Evolutionary conservation across 495 filamentous ascomycete species (phyloP), one percentile per base, ranked within the genome.

Genomic region (Lindgomyces ingoldianus): DNA sequence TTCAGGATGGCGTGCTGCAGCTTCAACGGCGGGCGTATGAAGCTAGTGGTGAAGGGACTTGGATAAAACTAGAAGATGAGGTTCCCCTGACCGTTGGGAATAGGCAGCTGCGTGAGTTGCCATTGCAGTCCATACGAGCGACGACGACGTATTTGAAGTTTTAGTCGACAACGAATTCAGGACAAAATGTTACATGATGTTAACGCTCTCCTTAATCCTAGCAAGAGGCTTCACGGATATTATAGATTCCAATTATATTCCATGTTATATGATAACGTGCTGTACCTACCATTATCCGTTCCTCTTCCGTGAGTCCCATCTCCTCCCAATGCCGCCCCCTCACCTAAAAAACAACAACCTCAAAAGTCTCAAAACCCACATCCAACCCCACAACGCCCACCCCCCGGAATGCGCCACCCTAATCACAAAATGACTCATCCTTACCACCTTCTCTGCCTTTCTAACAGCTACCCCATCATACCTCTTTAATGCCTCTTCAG

Each of bases 321-420:
- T n/a, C n/a, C n/a, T n/a, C n/a, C n/a, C n/a, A n/a, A n/a, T n/a
- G n/a, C n/a, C n/a, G n/a, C n/a, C n/a, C n/a, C n/a, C n/a, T n/a
- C n/a, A n/a, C n/a, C n/a, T n/a, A 57, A 59, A 59, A 36, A 59
- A 59, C 41, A 49, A 30, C 56, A 10, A 47, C 56, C 22, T 27
- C 22, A 59, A 24, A 3, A 59, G 42, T 44, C 56, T 48, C 45
- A 59, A 49, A 2, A 59, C 42, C 22, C 16, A 3, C 56, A 59
- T 4, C 22, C 21, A 49, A 2, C 49, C 25, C 44, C 24, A 33
- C 24, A 51, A 24, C 29, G 9, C 6, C 57, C 44, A 49, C 25
- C 57, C 46, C 45, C 10, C 14, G 19, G 25, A 3, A 60, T 60
- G 45, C 44, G 51, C 41, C 2, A 51, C 27, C 2, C 25, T 14